A percentile compares a stretch with the other conserved stretches of the same genome.
Conservation (phyloP, 2,329 filamentous ascomycete genomes). For the Pseudopithomyces chartarum region DNA sequence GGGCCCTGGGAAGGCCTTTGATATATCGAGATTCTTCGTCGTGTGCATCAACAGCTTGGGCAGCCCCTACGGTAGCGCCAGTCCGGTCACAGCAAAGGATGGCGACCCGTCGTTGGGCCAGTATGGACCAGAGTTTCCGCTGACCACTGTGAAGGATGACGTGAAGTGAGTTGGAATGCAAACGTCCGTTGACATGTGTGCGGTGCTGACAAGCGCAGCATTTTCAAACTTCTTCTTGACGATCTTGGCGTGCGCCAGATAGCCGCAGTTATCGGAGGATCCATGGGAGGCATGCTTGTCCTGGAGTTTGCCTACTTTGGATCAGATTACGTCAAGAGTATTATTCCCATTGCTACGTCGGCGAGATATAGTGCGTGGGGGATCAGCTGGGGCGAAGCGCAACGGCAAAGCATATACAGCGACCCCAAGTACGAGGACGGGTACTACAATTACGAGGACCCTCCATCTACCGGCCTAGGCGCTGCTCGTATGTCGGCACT, state of each 20-base stretch:
- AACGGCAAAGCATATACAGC: slow-evolving; percentile 92
- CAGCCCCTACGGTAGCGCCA: slow-evolving; percentile 85
- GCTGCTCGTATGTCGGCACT: slow-evolving; percentile 97
- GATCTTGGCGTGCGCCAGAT: slow-evolving; percentile 79
- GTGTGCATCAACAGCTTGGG: slow-evolving; percentile 86
- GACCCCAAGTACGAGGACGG: slow-evolving; percentile 98
- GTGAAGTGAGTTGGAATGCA: slow-evolving; percentile 70
- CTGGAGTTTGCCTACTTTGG: slow-evolving; percentile 92
- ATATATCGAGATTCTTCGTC: slow-evolving; percentile 81
- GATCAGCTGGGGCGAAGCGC: slow-evolving; percentile 88
- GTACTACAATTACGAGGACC: slow-evolving; percentile 87
- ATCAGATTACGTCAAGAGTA: slow-evolving; percentile 77
- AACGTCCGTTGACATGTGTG: neutral
- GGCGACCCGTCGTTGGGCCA: slow-evolving; percentile 73
- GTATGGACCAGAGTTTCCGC: slow-evolving; percentile 94
- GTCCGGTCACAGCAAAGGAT: slow-evolving; percentile 85
- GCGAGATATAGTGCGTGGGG: slow-evolving; percentile 87
- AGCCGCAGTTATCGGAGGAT: slow-evolving; percentile 80
- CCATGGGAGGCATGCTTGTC: slow-evolving; percentile 89
- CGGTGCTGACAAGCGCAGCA: slow-evolving; percentile 49
- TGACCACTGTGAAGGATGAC: slow-evolving; percentile 95
- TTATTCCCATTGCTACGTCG: slow-evolving; percentile 85
- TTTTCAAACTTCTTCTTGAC: slow-evolving; percentile 80
- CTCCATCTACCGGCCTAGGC: slow-evolving; percentile 82
- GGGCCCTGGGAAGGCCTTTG: slow-evolving; percentile 77